phyloP scores from a whole-genome alignment of 2,329 filamentous ascomycete genomes.

The Pestalotiopsis sp. region DNA sequence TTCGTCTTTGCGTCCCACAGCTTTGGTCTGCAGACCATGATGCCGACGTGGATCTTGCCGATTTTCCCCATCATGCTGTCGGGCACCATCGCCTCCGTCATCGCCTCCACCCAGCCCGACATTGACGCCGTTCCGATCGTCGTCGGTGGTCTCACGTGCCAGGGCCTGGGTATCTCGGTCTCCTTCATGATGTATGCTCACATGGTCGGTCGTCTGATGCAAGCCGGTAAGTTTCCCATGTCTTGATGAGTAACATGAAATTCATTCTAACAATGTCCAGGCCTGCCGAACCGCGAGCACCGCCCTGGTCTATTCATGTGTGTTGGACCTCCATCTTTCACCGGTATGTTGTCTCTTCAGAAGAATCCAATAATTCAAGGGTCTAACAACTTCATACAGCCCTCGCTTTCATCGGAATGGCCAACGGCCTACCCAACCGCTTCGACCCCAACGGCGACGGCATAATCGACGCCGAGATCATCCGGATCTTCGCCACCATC shows the following conservation, averaged over 20 bases:
- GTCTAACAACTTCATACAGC: neutral
- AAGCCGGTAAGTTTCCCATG: slow-evolving; percentile 40
- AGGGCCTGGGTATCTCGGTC: slow-evolving; percentile 71
- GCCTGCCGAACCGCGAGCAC: slow-evolving; percentile 65
- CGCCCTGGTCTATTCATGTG: slow-evolving; percentile 75
- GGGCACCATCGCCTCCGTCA: slow-evolving; percentile 70
- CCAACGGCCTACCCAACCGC: slow-evolving; percentile 52
- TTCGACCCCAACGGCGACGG: slow-evolving; percentile 47
- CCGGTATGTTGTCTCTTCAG: slow-evolving; percentile 39
- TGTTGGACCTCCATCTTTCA: slow-evolving; percentile 75
- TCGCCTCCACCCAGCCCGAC: slow-evolving; percentile 62
- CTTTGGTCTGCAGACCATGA: slow-evolving; percentile 67
- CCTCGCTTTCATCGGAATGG: slow-evolving; percentile 70
- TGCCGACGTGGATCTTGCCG: slow-evolving; percentile 74
- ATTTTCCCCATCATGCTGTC: slow-evolving; percentile 76
- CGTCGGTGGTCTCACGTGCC: slow-evolving; percentile 67
- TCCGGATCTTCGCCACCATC: slow-evolving; percentile 50
- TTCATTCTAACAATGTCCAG: slow-evolving; percentile 24
- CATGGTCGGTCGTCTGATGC: slow-evolving; percentile 74
- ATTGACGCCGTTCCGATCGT: slow-evolving; percentile 63
- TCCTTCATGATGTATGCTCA: slow-evolving; percentile 73
- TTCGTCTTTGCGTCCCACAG: slow-evolving; percentile 63
- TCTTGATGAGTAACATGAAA: neutral
- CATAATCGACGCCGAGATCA: slow-evolving; percentile 43
- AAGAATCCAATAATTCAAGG: neutral